Evolutionary conservation across 1,284 basidiomycete species (phyloP), one percentile per base, ranked within the genome.

Genomic region (Ustilago nuda): DNA sequence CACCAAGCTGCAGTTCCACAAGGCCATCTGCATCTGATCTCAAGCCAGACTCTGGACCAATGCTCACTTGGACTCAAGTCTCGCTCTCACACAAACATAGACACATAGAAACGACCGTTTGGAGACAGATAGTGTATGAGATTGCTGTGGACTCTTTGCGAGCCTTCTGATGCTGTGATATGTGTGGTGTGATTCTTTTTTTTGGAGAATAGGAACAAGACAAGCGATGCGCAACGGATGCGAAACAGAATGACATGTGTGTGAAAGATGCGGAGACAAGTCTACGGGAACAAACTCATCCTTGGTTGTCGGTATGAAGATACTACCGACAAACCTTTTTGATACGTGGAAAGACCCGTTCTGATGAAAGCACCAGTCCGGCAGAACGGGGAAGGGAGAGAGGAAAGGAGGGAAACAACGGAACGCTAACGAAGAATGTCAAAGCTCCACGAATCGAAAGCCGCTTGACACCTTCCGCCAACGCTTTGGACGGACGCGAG

Each of bases 101-200:
- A 43, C 41, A 43, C 12, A 33, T 19, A 45, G 30, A 3, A 48
- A 50, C 5, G 7, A 50, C 13, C 5, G 3, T 50, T 72, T 68
- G 61, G 71, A 68, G 59, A 64, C 60, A 75, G 65, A 54, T 61
- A 72, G 72, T 68, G 55, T 75, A 74, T 74, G 72, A 63, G 67
- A 67, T 75, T 75, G 72, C 72, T 70, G 67, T 63, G 55, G 66
- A 70, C 72, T 75, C 67, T 75, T 75, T 68, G 72, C 63, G 67
- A 75, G 72, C 61, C 66, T 68, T 75, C 72, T 70, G 67, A 75
- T 75, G 72, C 72, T 75, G 72, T 67, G 72, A 75, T 70, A 65
- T 70, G 61, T 69, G 56, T 61, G 58, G 58, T 61, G 70, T 64
- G 72, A 50, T 61, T 66, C 60, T 66, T 66, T 62, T 62, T 19